Percentiles rank a stretch among this genome's conserved stretches.
phyloP scores from a whole-genome alignment of 2,329 filamentous ascomycete genomes.

The Ascosphaera aggregata region DNA sequence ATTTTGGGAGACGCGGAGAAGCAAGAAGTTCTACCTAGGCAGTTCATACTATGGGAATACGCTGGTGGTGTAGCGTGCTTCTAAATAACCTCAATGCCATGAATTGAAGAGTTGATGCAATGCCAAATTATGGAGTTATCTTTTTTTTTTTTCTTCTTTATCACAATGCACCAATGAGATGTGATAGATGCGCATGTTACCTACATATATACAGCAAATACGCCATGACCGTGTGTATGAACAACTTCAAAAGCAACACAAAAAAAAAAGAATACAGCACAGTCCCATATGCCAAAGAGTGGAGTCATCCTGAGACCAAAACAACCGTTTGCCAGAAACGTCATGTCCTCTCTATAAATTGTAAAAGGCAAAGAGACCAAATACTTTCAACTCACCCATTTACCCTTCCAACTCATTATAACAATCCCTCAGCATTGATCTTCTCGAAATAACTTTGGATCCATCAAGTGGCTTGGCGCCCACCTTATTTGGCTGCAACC shows the following conservation, averaged over 20 bases:
- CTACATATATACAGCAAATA: neutral
- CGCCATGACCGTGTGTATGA: neutral
- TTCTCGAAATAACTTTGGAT: conserved; percentile 36
- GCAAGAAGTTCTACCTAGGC: conserved; percentile 1
- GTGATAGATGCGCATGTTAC: conserved; percentile 1
- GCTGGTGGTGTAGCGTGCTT: conserved; percentile 9
- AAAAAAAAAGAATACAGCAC: conserved; percentile 1
- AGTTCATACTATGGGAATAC: conserved; percentile 18
- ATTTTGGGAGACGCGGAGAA: neutral
- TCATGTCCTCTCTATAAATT: conserved; percentile 1
- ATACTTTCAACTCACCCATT: conserved; percentile 1
- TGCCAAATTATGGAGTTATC: neutral
- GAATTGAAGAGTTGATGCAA: neutral
- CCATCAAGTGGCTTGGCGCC: conserved; percentile 29
- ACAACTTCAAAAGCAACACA: no score
- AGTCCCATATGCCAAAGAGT: conserved; percentile 1
- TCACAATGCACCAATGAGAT: no score
- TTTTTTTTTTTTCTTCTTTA: no score
- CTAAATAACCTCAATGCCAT: neutral
- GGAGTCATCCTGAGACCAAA: neutral
- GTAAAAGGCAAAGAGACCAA: conserved; percentile 2
- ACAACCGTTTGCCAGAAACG: neutral
- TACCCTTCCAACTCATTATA: conserved; percentile 37
- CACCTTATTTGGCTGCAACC: conserved; percentile 32
- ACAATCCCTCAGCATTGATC: conserved; percentile 51